Conservation (phyloP, 306 rosid genomes). For the Pterocarpus macrocarpus region DNA sequence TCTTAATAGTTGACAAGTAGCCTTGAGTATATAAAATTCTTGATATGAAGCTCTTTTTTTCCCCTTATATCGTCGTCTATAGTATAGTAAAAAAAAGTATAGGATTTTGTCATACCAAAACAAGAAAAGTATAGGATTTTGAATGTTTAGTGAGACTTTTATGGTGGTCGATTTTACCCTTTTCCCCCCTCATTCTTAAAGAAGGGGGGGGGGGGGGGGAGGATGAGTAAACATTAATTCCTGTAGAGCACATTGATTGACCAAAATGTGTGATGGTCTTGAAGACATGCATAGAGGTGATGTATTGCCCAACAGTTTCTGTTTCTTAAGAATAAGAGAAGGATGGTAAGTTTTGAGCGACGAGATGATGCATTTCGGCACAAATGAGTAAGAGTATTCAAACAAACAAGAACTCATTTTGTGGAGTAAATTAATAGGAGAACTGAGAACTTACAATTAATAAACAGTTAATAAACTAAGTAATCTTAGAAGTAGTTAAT, state of each 20-base stretch:
- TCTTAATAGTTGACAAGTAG: too few species aligned
- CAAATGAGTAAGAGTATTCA: background rate
- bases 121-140: background rate
- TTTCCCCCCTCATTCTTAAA: background rate
- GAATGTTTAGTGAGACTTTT: background rate
- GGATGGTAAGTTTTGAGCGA: background rate
- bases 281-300: background rate
- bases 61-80: background rate
- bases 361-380: background rate
- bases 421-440: background rate
- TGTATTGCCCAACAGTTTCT: background rate
- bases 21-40: background rate
- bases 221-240: background rate
- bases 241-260: conserved; percentile 9
- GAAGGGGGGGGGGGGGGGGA: background rate
- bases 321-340: background rate
- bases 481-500: conserved; percentile 13
- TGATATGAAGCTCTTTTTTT: background rate
- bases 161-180: background rate
- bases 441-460: background rate
- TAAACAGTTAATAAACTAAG: background rate
- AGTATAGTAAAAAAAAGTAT: too few species aligned
- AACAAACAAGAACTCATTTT: background rate
- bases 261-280: conserved; percentile 27
- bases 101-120: too few species aligned